phyloP scores from a whole-genome alignment of 257 asterid genomes.

The Rehmannia glutinosa region DNA sequence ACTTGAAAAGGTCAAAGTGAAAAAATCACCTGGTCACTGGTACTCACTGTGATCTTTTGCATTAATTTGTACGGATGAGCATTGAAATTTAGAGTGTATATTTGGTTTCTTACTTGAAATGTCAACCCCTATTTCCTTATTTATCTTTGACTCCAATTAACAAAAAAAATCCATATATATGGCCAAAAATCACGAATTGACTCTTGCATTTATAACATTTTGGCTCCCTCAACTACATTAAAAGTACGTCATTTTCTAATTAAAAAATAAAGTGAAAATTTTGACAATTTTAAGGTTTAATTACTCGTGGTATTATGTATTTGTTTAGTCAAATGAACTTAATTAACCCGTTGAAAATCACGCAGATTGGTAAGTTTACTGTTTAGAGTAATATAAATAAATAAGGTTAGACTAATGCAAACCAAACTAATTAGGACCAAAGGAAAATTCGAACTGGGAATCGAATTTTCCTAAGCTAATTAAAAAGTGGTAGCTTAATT shows the following conservation, averaged over 20 bases:
- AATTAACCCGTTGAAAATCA: too few species aligned
- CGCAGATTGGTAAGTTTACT: too few species aligned
- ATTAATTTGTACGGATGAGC: neutral
- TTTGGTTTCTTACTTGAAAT: neutral
- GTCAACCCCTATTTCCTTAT: neutral
- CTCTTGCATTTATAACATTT: neutral
- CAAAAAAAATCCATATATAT: neutral
- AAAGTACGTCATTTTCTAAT: neutral
- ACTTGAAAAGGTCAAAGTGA: neutral
- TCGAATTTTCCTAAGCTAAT: too few species aligned
- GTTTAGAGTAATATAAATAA: too few species aligned
- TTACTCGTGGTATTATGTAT: neutral
- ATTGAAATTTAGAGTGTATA: neutral
- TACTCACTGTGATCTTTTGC: neutral
- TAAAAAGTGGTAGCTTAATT: too few species aligned
- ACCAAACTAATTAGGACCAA: too few species aligned
- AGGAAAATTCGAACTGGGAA: too few species aligned
- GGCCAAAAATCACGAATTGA: neutral
- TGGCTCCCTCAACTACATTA: neutral
- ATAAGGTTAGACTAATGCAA: too few species aligned
- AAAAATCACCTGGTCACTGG: neutral
- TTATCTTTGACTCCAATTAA: neutral
- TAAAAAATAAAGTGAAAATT: too few species aligned
- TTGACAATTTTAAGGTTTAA: neutral
- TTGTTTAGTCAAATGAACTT: neutral